Percentiles rank a stretch among this genome's conserved stretches.
These are phyloP conservation scores for Lactarius pseudohatsudake DNA, from an alignment of 768 basidiomycete species.

Conservation along the genomic window DNA sequence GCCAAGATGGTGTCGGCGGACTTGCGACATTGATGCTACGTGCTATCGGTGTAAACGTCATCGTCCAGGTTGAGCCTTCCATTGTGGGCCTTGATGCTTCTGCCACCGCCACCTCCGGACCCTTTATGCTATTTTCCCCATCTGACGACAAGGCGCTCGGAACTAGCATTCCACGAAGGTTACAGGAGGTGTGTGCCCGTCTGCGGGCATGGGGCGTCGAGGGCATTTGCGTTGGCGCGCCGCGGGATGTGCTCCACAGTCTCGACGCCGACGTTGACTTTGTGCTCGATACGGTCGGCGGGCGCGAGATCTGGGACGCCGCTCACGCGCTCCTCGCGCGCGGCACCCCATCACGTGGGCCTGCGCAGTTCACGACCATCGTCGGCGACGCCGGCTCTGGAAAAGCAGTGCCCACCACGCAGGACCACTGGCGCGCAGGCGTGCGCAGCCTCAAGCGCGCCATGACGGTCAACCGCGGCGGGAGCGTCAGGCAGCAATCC, in stretches of 20 bases:
- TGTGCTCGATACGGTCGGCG: constrained; percentile 81
- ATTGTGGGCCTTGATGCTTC: constrained; percentile 35
- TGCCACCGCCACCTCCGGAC: constrained; percentile 37
- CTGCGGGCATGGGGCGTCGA: constrained; percentile 72
- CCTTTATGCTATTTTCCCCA: constrained; percentile 29
- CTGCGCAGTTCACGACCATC: constrained; percentile 72
- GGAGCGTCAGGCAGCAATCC: not conserved
- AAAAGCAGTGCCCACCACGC: constrained; percentile 65
- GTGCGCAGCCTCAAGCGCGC: constrained; percentile 55
- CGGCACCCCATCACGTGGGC: constrained; percentile 35
- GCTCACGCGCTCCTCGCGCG: constrained; percentile 55
- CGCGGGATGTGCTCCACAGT: constrained; percentile 51
- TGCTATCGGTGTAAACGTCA: constrained; percentile 67
- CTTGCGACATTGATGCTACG: constrained; percentile 78
- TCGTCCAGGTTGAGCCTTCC: constrained; percentile 59
- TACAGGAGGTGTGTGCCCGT: constrained; percentile 42
- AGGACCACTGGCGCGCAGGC: constrained; percentile 72
- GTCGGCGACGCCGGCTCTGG: constrained; percentile 64
- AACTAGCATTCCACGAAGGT: constrained; percentile 26
- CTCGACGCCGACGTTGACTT: constrained; percentile 71
- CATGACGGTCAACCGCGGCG: constrained; percentile 27
- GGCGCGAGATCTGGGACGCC: constrained; percentile 75
- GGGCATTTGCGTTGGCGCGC: constrained; percentile 69
- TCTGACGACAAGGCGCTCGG: constrained; percentile 34
- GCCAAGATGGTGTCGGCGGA: constrained; percentile 74